Evolutionary conservation across 495 filamentous ascomycete genomes (phyloP).

Genomic region (Bombardia bombarda): DNA sequence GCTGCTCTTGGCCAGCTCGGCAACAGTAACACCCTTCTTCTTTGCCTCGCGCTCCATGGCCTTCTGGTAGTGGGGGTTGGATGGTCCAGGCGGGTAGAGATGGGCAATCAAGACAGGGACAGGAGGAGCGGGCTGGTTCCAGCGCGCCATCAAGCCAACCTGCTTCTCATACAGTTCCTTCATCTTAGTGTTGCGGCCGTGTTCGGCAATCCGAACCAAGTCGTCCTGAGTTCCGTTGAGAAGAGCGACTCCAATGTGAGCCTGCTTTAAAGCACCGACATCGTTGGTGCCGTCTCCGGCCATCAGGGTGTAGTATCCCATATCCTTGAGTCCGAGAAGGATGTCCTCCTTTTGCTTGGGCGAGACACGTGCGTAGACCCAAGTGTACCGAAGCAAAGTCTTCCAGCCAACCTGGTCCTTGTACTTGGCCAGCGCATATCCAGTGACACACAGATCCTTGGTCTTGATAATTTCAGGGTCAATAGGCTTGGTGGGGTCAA

Average conservation of each 20-base stretch:
- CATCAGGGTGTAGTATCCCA: slow-evolving; percentile 97
- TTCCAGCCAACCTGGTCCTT: slow-evolving; percentile 66
- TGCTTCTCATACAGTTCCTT: slow-evolving; percentile 99
- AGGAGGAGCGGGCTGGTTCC: slow-evolving; percentile 84
- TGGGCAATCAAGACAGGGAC: slow-evolving; percentile 88
- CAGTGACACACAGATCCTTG: slow-evolving; percentile 95
- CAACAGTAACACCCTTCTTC: slow-evolving; percentile 54
- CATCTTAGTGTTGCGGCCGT: slow-evolving; percentile 90
- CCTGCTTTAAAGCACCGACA: slow-evolving; percentile 96
- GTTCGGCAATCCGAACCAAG: slow-evolving; percentile 81
- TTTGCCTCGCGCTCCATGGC: slow-evolving; percentile 76
- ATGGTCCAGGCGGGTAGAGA: slow-evolving; percentile 83
- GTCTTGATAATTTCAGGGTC: slow-evolving; percentile 71
- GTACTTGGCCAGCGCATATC: slow-evolving; percentile 86
- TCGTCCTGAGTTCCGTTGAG: slow-evolving; percentile 92
- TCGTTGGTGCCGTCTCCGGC: slow-evolving; percentile 98
- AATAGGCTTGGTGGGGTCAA: slow-evolving; percentile 74
- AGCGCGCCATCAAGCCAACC: slow-evolving; percentile 76
- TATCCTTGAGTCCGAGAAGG: slow-evolving; percentile 87
- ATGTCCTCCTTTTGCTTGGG: slow-evolving; percentile 99
- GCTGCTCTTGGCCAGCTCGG: slow-evolving; percentile 33
- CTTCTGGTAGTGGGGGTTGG: slow-evolving; percentile 92
- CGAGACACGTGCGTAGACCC: slow-evolving; percentile 97
- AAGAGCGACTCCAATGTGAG: slow-evolving; percentile 91
- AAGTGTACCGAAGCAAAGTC: slow-evolving; percentile 75